Percentiles rank a stretch among this genome's conserved stretches.
These are phyloP conservation scores for Trichoderma simmonsii DNA, from an alignment of 2,329 filamentous ascomycete genomes.

Conservation along the genomic window DNA sequence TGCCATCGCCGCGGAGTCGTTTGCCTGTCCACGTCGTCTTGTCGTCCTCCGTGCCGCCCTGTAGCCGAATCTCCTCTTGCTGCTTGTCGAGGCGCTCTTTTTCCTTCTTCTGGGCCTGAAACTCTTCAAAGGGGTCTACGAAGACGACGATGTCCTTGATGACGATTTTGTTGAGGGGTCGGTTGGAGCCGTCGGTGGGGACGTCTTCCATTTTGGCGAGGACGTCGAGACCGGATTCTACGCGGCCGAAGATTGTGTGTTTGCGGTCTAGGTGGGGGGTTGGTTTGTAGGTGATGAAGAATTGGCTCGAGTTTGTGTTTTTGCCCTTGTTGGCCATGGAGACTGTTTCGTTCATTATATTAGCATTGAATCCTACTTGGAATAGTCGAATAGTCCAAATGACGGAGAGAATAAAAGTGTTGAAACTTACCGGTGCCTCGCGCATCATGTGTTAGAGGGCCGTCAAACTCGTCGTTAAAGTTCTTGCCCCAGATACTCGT, in stretches of 20 bases:
- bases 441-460: conserved; percentile 76
- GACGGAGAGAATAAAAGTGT: neutral
- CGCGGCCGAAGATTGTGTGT: conserved; percentile 91
- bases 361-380: neutral
- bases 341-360: conserved; percentile 25
- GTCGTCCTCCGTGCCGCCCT: conserved; percentile 80
- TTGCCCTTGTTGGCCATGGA: conserved; percentile 99
- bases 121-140: conserved; percentile 94
- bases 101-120: conserved; percentile 69
- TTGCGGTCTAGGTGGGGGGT: conserved; percentile 87
- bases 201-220: conserved; percentile 74
- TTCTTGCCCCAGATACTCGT: conserved; percentile 90
- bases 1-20: conserved; percentile 68
- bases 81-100: conserved; percentile 56
- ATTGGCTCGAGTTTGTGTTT: conserved; percentile 94
- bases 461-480: conserved; percentile 91
- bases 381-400: no score
- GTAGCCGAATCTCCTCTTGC: conserved; percentile 58
- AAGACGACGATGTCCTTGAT: conserved; percentile 84
- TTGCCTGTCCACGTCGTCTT: conserved; percentile 96
- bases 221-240: conserved; percentile 72
- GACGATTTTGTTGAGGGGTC: conserved; percentile 72
- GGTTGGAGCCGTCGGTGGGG: conserved; percentile 70
- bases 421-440: conserved; percentile 59
- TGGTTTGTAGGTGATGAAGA: conserved; percentile 86